Percentiles rank a stretch among this genome's conserved stretches.
Evolutionary conservation across 768 basidiomycete genomes (phyloP).

Genomic region (Xanthoconium stramineum): DNA sequence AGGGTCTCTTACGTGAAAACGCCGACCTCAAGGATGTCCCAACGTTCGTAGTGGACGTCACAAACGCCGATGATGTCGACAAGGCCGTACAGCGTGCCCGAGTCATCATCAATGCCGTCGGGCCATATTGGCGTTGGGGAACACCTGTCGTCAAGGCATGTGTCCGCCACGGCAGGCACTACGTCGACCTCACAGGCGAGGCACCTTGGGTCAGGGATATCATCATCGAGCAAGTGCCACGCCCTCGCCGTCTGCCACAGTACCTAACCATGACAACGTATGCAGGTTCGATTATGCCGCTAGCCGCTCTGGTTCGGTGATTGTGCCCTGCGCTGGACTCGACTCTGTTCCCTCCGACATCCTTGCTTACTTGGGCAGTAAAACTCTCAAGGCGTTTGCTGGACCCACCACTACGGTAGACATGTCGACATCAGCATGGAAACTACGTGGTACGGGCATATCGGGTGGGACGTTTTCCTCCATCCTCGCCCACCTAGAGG

Average conservation of each 20-base stretch:
- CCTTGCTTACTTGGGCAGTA: conserved; percentile 63
- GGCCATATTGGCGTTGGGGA: conserved; percentile 72
- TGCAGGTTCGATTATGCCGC: conserved; percentile 70
- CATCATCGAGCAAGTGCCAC: conserved; percentile 47
- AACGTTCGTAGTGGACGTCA: conserved; percentile 58
- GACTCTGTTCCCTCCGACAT: conserved; percentile 80
- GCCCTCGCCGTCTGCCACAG: conserved; percentile 2
- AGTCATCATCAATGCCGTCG: conserved; percentile 75
- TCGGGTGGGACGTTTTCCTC: conserved; percentile 38
- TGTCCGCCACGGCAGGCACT: conserved; percentile 70
- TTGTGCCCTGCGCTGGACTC: conserved; percentile 76
- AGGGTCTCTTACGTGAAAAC: conserved; percentile 47
- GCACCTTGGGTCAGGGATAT: conserved; percentile 62
- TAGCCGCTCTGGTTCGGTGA: conserved; percentile 63
- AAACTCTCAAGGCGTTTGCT: conserved; percentile 53
- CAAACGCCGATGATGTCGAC: conserved; percentile 51
- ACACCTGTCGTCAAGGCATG: conserved; percentile 80
- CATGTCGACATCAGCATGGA: conserved; percentile 52
- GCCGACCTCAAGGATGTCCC: conserved; percentile 40
- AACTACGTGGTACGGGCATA: conserved; percentile 30
- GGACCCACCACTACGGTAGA: conserved; percentile 41
- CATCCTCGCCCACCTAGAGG: conserved; percentile 30
- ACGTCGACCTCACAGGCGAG: conserved; percentile 84
- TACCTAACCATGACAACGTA: conserved; percentile 13
- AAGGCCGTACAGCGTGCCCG: conserved; percentile 51